Conservation (phyloP, 306 rosid species). For the Castanea sativa region DNA sequence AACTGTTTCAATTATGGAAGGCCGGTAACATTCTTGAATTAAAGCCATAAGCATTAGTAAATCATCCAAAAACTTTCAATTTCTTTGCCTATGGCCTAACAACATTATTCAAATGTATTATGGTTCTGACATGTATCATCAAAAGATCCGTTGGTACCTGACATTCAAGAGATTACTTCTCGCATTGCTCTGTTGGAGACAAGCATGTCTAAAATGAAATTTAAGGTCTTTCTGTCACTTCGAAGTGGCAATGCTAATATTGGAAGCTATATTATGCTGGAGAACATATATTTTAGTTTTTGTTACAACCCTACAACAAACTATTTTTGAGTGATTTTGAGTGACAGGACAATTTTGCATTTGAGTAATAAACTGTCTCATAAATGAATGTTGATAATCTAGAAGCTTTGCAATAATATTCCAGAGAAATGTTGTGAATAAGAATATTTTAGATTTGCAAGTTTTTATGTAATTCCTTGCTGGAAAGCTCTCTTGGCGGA, state of each 20-base stretch:
- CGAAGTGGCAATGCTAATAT: neutral
- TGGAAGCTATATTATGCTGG: neutral
- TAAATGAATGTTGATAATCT: too few species aligned
- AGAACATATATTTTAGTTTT: neutral
- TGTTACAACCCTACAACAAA: too few species aligned
- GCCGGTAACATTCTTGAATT: neutral
- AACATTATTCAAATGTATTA: too few species aligned
- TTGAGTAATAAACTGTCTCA: too few species aligned
- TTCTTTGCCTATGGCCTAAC: too few species aligned
- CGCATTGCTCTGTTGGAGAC: neutral
- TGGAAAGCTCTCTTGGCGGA: neutral
- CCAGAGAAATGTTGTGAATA: neutral
- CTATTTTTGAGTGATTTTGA: too few species aligned
- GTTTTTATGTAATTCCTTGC: neutral
- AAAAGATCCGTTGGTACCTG: too few species aligned
- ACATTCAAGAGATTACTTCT: too few species aligned
- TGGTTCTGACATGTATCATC: too few species aligned
- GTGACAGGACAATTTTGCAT: too few species aligned
- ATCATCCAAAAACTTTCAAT: neutral
- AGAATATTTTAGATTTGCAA: too few species aligned
- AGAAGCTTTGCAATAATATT: neutral
- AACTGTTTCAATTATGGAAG: constrained; percentile 20
- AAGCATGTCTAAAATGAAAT: neutral
- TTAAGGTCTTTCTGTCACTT: too few species aligned
- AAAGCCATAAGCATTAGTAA: neutral